phyloP scores from a whole-genome alignment of 1,139 yeast species.

The Yamadazyma epiphylla region DNA sequence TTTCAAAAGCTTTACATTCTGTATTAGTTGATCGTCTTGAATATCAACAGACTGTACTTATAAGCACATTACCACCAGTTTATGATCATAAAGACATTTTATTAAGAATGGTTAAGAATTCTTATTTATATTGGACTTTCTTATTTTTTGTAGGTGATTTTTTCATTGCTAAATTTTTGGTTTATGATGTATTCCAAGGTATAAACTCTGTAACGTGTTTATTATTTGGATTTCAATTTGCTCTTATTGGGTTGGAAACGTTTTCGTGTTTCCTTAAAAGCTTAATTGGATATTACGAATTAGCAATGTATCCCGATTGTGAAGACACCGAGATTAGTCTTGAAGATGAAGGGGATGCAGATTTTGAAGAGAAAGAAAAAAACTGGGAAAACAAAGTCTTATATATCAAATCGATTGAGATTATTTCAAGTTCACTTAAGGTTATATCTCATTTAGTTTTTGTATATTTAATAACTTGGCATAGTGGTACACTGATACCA shows the following conservation, averaged over 20 bases:
- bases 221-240: constrained; percentile 74
- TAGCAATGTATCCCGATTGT: constrained; percentile 26
- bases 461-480: constrained; percentile 38
- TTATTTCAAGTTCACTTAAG: constrained; percentile 43
- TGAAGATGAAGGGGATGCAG: constrained; percentile 21
- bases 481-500: constrained; percentile 59
- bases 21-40: constrained; percentile 65
- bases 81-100: constrained; percentile 27
- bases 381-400: constrained; percentile 72
- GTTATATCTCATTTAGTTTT: constrained; percentile 29
- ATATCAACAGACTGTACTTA: constrained; percentile 36
- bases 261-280: constrained; percentile 47
- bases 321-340: constrained; percentile 7
- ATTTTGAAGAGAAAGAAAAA: constrained; percentile 52
- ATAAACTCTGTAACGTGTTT: constrained; percentile 49
- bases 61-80: constrained; percentile 24
- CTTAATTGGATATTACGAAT: constrained; percentile 55
- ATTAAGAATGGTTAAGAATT: constrained; percentile 13
- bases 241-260: constrained; percentile 58
- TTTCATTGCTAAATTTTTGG: constrained; percentile 50
- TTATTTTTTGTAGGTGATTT: constrained; percentile 49
- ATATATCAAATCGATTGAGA: constrained; percentile 56
- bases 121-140: constrained; percentile 29
- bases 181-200: constrained; percentile 55
- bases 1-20: constrained; percentile 72